phyloP scores from a whole-genome alignment of 2,329 filamentous ascomycete genomes.

The Fusarium liriodendri region DNA sequence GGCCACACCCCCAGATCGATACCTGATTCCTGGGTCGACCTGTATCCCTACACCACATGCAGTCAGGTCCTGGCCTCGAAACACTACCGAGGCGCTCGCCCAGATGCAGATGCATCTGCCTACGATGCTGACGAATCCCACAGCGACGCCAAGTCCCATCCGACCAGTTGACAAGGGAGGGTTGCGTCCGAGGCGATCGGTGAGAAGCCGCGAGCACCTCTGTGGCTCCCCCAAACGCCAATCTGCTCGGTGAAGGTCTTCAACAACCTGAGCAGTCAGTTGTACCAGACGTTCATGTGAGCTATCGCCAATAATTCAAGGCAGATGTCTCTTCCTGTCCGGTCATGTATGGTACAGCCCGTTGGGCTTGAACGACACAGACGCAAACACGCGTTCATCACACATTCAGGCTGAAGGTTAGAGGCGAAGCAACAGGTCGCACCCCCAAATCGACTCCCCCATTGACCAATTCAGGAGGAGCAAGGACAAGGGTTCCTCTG shows the following conservation, averaged over 20 bases:
- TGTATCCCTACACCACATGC: conserved; percentile 24
- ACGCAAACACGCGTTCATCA: conserved; percentile 1
- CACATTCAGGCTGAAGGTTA: conserved; percentile 33
- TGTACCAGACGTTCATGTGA: conserved; percentile 28
- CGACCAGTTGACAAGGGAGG: conserved; percentile 30
- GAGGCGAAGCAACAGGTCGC: conserved; percentile 23
- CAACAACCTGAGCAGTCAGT: conserved; percentile 28
- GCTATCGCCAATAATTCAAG: conserved; percentile 28
- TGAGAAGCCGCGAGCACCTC: conserved; percentile 32
- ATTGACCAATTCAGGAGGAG: conserved; percentile 31
- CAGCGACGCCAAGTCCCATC: conserved; percentile 25
- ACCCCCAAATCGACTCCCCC: not conserved
- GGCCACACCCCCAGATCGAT: conserved; percentile 37
- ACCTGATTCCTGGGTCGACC: conserved; percentile 30
- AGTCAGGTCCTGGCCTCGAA: conserved; percentile 27
- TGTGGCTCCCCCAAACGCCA: conserved; percentile 30
- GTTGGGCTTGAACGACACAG: conserved; percentile 2
- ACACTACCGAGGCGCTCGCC: conserved; percentile 29
- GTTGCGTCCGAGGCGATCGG: conserved; percentile 39
- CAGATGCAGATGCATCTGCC: conserved; percentile 29
- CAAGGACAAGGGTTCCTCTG: conserved; percentile 33
- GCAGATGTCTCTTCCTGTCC: conserved; percentile 4
- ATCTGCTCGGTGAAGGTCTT: conserved; percentile 34
- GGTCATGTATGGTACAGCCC: not conserved
- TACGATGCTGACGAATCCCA: conserved; percentile 29